Conservation (phyloP, 2,329 filamentous ascomycete species). For the Talaromyces sp. region DNA sequence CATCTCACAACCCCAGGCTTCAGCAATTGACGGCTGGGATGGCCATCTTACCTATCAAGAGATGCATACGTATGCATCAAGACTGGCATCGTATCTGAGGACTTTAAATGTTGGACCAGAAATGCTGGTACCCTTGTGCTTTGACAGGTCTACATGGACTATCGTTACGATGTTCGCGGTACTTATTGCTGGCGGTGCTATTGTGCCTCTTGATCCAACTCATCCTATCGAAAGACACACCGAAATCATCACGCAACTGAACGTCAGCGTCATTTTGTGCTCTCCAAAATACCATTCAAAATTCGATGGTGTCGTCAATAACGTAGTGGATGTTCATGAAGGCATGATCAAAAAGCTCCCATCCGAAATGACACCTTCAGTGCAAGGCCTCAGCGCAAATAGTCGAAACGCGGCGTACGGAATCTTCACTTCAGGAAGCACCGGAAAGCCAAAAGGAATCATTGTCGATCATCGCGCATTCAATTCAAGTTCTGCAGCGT, state of each 20-base stretch:
- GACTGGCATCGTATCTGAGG: constrained; percentile 24
- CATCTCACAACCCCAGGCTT: constrained; percentile 14
- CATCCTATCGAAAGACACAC: constrained; percentile 8
- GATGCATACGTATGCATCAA: constrained; percentile 26
- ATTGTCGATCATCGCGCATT: constrained; percentile 57
- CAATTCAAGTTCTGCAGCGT: constrained; percentile 50
- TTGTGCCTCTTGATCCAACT: constrained; percentile 11
- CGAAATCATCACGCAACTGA: constrained; percentile 6
- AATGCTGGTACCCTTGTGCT: constrained; percentile 19
- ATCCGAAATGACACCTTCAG: constrained; percentile 10
- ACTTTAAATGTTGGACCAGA: constrained; percentile 24
- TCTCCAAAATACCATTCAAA: constrained; percentile 23
- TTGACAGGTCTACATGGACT: constrained; percentile 15
- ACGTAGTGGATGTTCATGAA: constrained; percentile 26
- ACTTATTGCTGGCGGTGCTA: constrained; percentile 15
- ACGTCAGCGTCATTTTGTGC: not conserved
- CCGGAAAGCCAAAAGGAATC: constrained; percentile 50
- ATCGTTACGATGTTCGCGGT: constrained; percentile 14
- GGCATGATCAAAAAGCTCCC: constrained; percentile 22
- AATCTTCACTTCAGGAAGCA: constrained; percentile 54
- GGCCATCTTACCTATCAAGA: constrained; percentile 28
- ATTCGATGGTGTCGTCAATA: constrained; percentile 24
- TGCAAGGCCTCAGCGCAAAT: constrained; percentile 12
- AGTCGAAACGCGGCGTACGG: constrained; percentile 47
- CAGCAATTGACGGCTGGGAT: constrained; percentile 28